A percentile compares a stretch with the other conserved stretches of the same genome.
Conservation (phyloP, 1,284 basidiomycete species). For the Cystobasidiaceae sp. region DNA sequence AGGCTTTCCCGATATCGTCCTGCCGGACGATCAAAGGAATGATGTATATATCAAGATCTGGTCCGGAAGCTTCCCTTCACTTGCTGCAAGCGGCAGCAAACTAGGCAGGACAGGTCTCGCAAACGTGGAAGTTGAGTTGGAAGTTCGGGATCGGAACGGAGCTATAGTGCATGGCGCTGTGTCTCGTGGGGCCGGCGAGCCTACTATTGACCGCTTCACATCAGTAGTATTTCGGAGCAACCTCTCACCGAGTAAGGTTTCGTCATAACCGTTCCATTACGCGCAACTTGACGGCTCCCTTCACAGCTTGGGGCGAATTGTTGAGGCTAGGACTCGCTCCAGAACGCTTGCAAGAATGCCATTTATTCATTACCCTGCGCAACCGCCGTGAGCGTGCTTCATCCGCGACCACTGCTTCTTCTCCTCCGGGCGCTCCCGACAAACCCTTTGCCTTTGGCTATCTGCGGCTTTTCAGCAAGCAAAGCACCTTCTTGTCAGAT, state of each 20-base stretch:
- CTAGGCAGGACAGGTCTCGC: not conserved
- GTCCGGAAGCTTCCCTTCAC: conserved; percentile 66
- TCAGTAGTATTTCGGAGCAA: conserved; percentile 72
- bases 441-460: conserved; percentile 87
- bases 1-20: conserved; percentile 95
- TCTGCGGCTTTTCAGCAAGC: conserved; percentile 75
- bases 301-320: conserved; percentile 76
- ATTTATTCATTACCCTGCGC: conserved; percentile 90
- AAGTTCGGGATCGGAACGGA: conserved; percentile 75
- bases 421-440: conserved; percentile 53
- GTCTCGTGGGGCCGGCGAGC: conserved; percentile 79
- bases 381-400: conserved; percentile 60
- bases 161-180: conserved; percentile 67
- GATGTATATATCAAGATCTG: conserved; percentile 89
- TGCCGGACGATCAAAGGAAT: conserved; percentile 85
- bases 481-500: conserved; percentile 71
- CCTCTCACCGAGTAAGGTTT: conserved; percentile 37
- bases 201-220: conserved; percentile 69
- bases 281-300: not conserved
- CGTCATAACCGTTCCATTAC: no score
- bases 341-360: conserved; percentile 68
- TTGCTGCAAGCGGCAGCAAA: not conserved
- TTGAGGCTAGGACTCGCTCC: conserved; percentile 76
- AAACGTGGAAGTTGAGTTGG: conserved; percentile 84
- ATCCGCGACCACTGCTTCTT: conserved; percentile 27